Percentiles rank a stretch among this genome's conserved stretches.
Conservation (phyloP, 1,284 basidiomycete genomes). For the Malassezia japonica region DNA sequence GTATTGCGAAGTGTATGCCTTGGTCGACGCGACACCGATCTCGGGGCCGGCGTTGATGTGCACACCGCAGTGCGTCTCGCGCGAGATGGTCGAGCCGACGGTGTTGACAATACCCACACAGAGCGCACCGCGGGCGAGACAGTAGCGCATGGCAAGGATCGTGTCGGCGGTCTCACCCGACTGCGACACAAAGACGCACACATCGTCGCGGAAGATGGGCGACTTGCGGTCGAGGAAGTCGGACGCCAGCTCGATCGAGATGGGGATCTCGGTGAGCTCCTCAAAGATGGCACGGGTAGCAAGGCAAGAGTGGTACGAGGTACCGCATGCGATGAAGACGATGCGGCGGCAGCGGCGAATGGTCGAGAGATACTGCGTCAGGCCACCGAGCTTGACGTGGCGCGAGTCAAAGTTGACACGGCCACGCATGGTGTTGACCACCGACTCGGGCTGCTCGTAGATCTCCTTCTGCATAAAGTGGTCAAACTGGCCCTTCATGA, state of each 20-base stretch:
- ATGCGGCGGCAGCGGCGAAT: slow-evolving; percentile 90
- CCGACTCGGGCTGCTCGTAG: slow-evolving; percentile 98
- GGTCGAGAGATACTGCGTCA: slow-evolving; percentile 87
- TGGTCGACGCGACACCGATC: slow-evolving; percentile 99
- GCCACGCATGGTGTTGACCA: slow-evolving; percentile 99
- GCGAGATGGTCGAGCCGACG: slow-evolving; percentile 93
- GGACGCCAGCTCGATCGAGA: slow-evolving; percentile 90
- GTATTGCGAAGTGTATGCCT: slow-evolving; percentile 99
- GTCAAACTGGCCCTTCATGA: slow-evolving; percentile 99
- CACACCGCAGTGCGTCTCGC: slow-evolving; percentile 97
- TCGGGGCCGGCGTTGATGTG: slow-evolving; percentile 99
- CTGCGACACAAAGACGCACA: slow-evolving; percentile 92
- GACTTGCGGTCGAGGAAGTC: slow-evolving; percentile 99
- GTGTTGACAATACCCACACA: slow-evolving; percentile 94
- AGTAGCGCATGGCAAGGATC: slow-evolving; percentile 90
- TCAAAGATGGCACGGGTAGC: slow-evolving; percentile 98
- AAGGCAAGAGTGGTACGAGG: slow-evolving; percentile 91
- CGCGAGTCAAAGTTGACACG: slow-evolving; percentile 96
- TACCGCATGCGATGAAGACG: slow-evolving; percentile 95
- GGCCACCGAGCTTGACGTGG: slow-evolving; percentile 83
- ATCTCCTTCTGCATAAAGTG: slow-evolving; percentile 99
- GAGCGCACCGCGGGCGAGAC: slow-evolving; percentile 87
- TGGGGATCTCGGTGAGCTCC: slow-evolving; percentile 96
- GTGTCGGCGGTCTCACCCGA: slow-evolving; percentile 98
- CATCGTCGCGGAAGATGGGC: slow-evolving; percentile 97